Conservation (phyloP, 352 stramenopile genomes). For the Peronosclerospora sorghi region DNA sequence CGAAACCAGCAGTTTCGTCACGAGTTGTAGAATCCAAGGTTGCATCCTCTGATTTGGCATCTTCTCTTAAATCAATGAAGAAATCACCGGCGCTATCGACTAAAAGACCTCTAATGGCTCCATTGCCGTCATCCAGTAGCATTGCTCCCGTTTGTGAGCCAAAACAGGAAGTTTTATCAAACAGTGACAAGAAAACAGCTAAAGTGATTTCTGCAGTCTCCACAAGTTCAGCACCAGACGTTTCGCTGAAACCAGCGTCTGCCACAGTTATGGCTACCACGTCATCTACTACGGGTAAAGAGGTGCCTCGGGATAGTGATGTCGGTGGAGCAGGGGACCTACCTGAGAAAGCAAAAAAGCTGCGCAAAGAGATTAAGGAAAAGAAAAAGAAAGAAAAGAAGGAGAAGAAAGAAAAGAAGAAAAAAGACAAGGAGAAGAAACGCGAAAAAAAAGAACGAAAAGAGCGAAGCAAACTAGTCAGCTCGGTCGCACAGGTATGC, state of each 20-base stretch:
- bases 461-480: conserved; percentile 26
- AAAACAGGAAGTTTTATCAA: conserved; percentile 6
- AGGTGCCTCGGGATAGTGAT: conserved; percentile 1
- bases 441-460: conserved; percentile 46
- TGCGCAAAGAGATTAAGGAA: conserved; percentile 41
- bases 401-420: conserved; percentile 65
- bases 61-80: conserved; percentile 15
- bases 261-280: not conserved
- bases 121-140: conserved; percentile 5
- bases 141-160: conserved; percentile 3
- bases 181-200: conserved; percentile 1
- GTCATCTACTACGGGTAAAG: conserved; percentile 6
- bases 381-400: conserved; percentile 60
- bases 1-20: conserved; percentile 8
- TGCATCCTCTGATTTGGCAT: conserved; percentile 1
- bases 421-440: conserved; percentile 48
- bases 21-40: conserved; percentile 2
- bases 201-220: conserved; percentile 1
- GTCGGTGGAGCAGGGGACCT: conserved; percentile 6
- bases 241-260: conserved; percentile 2
- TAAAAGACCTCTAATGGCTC: conserved; percentile 7
- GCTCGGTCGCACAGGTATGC: conserved; percentile 15
- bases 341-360: conserved; percentile 18
- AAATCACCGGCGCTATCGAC: conserved; percentile 20
- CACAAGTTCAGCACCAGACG: not conserved